Evolutionary conservation across 257 asterid genomes (phyloP).

Genomic region (Pogostemon cablin): DNA sequence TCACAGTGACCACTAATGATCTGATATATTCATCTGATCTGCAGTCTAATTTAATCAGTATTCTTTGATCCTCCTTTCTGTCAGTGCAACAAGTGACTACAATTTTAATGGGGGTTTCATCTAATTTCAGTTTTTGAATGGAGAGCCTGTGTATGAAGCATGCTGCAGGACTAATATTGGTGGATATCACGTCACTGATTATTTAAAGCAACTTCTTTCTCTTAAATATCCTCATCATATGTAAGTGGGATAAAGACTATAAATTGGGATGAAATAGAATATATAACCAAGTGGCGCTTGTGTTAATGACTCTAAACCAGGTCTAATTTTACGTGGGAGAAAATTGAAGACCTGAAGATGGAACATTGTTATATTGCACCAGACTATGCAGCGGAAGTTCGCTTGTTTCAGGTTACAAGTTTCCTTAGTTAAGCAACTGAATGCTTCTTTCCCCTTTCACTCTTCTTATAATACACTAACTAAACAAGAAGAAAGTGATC

Average conservation of each 20-base stretch:
- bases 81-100: conserved; percentile 2
- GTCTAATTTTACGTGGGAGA: conserved; percentile 93
- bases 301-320: conserved; percentile 48
- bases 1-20: background rate
- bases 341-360: conserved; percentile 96
- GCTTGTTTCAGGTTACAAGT: conserved; percentile 70
- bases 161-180: conserved; percentile 94
- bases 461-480: conserved; percentile 28
- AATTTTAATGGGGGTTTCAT: background rate
- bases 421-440: conserved; percentile 10
- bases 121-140: conserved; percentile 73
- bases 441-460: conserved; percentile 5
- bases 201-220: conserved; percentile 96
- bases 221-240: conserved; percentile 96
- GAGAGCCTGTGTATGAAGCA: conserved; percentile 95
- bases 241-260: conserved; percentile 50
- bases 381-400: conserved; percentile 79
- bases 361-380: conserved; percentile 88
- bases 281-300: conserved; percentile 32
- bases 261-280: conserved; percentile 20
- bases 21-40: conserved; percentile 21
- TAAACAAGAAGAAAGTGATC: conserved; percentile 13
- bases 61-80: conserved; percentile 17
- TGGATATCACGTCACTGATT: conserved; percentile 94
- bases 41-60: conserved; percentile 16